These are phyloP conservation scores for Xylaria grammica DNA, from an alignment of 495 filamentous ascomycete genomes.

Conservation along the genomic window DNA sequence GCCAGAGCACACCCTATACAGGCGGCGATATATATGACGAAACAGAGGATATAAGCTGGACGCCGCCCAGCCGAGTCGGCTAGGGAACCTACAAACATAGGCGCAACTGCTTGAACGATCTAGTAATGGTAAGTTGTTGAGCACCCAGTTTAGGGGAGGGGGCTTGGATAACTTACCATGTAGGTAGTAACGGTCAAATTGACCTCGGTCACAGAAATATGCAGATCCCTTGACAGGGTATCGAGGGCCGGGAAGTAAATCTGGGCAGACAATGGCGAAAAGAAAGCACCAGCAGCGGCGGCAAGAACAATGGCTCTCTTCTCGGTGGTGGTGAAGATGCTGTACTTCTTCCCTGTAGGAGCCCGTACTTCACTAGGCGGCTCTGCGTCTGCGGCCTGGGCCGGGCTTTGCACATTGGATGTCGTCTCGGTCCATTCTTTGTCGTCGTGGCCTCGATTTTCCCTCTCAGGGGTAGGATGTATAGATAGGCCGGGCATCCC, in stretches of 20 bases:
- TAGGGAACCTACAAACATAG: constrained; percentile 58
- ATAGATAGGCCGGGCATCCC: constrained; percentile 1
- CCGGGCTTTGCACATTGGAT: background rate
- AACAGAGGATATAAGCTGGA: constrained; percentile 57
- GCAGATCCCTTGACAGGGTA: constrained; percentile 56
- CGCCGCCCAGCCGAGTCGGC: constrained; percentile 60
- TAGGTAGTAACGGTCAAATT: constrained; percentile 70
- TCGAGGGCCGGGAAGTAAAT: constrained; percentile 77
- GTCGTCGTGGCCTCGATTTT: background rate
- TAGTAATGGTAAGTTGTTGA: constrained; percentile 8
- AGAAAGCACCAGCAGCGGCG: constrained; percentile 65
- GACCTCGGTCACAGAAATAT: constrained; percentile 58
- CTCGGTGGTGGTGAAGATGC: constrained; percentile 58
- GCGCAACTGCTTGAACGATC: constrained; percentile 61
- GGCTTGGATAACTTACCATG: constrained; percentile 38
- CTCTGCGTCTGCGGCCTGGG: constrained; percentile 3
- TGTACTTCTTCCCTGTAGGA: constrained; percentile 42
- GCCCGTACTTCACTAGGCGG: constrained; percentile 30
- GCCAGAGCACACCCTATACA: constrained; percentile 60
- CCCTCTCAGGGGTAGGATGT: background rate
- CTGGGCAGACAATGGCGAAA: constrained; percentile 69
- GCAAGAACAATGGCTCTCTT: constrained; percentile 67
- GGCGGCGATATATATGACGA: constrained; percentile 58
- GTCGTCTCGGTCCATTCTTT: background rate
- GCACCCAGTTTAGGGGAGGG: background rate